These are phyloP conservation scores for Phytopythium vexans DNA, from an alignment of 352 stramenopile genomes.

Conservation along the genomic window DNA sequence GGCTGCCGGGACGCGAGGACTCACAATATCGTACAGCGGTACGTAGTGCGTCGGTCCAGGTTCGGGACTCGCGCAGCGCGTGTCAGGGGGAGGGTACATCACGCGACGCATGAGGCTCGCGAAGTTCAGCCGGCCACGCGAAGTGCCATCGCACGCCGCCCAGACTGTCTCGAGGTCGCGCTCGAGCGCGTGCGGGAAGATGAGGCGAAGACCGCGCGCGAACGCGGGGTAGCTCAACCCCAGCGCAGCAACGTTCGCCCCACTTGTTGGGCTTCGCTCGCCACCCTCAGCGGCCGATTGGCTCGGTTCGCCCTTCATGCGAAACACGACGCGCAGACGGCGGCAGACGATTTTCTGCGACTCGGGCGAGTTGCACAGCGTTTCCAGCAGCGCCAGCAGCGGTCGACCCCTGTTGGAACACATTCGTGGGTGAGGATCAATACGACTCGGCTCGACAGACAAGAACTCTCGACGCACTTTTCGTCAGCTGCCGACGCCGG, in stretches of 20 bases:
- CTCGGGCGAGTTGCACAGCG: constrained; percentile 43
- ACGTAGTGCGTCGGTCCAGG: constrained; percentile 69
- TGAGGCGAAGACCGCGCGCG: constrained; percentile 33
- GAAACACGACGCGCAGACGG: constrained; percentile 49
- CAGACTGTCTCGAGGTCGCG: constrained; percentile 61
- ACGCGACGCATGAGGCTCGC: constrained; percentile 15
- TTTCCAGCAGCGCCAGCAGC: constrained; percentile 42
- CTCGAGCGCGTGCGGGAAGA: constrained; percentile 52
- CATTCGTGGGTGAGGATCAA: background rate
- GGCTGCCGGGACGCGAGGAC: constrained; percentile 28
- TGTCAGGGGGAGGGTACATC: constrained; percentile 7
- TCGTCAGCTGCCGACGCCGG: constrained; percentile 36
- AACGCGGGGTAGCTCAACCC: constrained; percentile 25
- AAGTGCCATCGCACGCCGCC: constrained; percentile 19
- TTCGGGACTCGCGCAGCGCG: constrained; percentile 49
- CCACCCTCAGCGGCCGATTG: background rate
- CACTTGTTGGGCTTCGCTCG: background rate
- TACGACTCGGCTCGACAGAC: too few relatives aligned
- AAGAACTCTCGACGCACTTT: constrained; percentile 10
- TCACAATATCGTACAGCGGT: constrained; percentile 41
- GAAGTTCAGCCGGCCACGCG: constrained; percentile 13
- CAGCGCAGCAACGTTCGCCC: background rate
- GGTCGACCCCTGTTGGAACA: constrained; percentile 24
- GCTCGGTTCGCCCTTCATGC: constrained; percentile 18
- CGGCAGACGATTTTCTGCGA: constrained; percentile 56